A percentile compares a stretch with the other conserved stretches of the same genome.
These are phyloP conservation scores for Boletus rubroflammeus DNA, from an alignment of 768 basidiomycete species.

Conservation along the genomic window DNA sequence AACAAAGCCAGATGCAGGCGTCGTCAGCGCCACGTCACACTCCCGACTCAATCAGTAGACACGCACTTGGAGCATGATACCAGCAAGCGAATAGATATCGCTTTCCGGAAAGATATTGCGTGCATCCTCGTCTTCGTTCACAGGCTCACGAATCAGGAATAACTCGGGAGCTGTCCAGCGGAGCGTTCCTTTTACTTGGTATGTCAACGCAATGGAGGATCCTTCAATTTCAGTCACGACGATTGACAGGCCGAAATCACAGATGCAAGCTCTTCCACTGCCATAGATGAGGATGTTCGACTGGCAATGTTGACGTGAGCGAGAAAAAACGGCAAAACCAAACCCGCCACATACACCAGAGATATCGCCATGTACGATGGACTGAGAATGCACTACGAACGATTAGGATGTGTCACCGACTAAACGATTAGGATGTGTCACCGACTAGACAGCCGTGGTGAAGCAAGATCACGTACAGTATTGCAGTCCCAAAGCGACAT, in stretches of 20 bases:
- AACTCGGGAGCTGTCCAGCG: constrained; percentile 48
- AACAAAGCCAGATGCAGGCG: background rate
- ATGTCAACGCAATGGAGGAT: constrained; percentile 32
- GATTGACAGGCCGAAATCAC: constrained; percentile 47
- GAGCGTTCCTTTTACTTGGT: constrained; percentile 36
- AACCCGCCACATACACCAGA: constrained; percentile 23
- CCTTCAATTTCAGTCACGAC: constrained; percentile 35
- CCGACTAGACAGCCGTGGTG: background rate
- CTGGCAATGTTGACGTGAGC: constrained; percentile 12
- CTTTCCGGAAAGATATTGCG: constrained; percentile 21
- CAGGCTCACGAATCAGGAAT: constrained; percentile 13
- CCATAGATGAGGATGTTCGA: constrained; percentile 45
- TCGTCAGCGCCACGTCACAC: no score
- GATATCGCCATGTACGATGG: constrained; percentile 26
- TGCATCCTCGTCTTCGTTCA: background rate
- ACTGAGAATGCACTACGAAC: constrained; percentile 17
- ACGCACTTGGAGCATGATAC: constrained; percentile 25
- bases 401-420: background rate
- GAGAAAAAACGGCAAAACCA: background rate
- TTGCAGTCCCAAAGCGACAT: constrained; percentile 27
- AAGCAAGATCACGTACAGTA: constrained; percentile 15
- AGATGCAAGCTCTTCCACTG: constrained; percentile 39
- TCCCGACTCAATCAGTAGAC: background rate
- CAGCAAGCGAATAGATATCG: constrained; percentile 37
- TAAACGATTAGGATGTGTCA: background rate